Evolutionary conservation across 2,329 filamentous ascomycete genomes (phyloP).

Genomic region (Colletotrichum sidae): DNA sequence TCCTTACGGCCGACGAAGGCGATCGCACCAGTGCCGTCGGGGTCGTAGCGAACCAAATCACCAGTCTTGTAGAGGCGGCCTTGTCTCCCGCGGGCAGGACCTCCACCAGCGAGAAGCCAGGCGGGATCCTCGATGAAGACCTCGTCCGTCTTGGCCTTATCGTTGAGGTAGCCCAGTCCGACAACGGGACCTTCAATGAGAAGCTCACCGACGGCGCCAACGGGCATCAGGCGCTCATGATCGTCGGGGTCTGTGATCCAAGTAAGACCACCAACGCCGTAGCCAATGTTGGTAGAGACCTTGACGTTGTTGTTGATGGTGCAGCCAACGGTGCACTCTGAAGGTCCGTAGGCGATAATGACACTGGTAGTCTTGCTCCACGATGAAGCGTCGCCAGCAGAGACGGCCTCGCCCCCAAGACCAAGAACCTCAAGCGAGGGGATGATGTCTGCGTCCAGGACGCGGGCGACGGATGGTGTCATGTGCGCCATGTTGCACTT

Average conservation of each 20-base stretch:
- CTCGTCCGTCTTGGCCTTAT: slow-evolving; percentile 66
- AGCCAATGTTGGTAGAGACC: slow-evolving; percentile 59
- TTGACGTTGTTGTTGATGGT: slow-evolving; percentile 59
- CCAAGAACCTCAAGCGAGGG: slow-evolving; percentile 59
- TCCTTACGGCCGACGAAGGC: slow-evolving; percentile 73
- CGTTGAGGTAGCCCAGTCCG: slow-evolving; percentile 70
- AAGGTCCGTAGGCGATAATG: slow-evolving; percentile 65
- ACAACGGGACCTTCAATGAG: slow-evolving; percentile 70
- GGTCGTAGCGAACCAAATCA: slow-evolving; percentile 66
- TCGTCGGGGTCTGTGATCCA: slow-evolving; percentile 64
- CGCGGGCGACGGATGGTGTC: slow-evolving; percentile 62
- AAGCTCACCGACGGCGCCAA: slow-evolving; percentile 64
- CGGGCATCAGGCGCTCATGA: slow-evolving; percentile 57
- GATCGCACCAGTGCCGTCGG: slow-evolving; percentile 64
- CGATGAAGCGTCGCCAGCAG: slow-evolving; percentile 58
- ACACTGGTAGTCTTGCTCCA: slow-evolving; percentile 61
- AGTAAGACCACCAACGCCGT: slow-evolving; percentile 58
- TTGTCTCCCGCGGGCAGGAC: slow-evolving; percentile 50
- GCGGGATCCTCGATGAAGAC: slow-evolving; percentile 67
- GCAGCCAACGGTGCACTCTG: slow-evolving; percentile 65
- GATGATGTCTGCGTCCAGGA: slow-evolving; percentile 59
- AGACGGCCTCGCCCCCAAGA: slow-evolving; percentile 65
- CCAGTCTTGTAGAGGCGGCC: slow-evolving; percentile 70
- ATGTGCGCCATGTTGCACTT: slow-evolving; percentile 62
- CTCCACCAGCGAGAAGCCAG: slow-evolving; percentile 61